Evolutionary conservation across 179 eudicot species (phyloP).

Genomic region (Drosera spatulata): DNA sequence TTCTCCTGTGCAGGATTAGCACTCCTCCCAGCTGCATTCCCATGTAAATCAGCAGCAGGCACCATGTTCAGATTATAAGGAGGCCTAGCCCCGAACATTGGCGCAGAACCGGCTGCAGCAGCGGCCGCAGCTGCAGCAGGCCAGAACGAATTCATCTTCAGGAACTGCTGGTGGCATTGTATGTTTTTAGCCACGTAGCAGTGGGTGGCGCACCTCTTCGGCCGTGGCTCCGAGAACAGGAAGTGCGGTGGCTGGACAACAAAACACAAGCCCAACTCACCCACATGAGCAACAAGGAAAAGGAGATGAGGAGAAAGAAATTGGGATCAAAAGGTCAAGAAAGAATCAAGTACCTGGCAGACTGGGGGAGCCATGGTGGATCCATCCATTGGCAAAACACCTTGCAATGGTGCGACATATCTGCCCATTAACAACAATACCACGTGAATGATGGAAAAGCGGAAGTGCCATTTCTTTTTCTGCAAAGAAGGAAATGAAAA

Average conservation of each 20-base stretch:
- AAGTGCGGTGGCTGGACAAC: constrained; percentile 31
- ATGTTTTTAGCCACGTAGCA: constrained; percentile 72
- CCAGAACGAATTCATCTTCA: constrained; percentile 86
- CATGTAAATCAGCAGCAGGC: constrained; percentile 60
- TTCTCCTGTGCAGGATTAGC: constrained; percentile 46
- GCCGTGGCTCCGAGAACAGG: constrained; percentile 57
- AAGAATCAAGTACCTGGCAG: constrained; percentile 40
- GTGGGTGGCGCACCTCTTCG: constrained; percentile 87
- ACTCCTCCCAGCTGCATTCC: constrained; percentile 32
- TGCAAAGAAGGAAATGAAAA: not conserved
- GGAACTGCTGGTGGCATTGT: constrained; percentile 48
- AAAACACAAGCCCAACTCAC: not conserved
- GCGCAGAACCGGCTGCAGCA: constrained; percentile 46
- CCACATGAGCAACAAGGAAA: not conserved
- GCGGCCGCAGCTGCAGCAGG: constrained; percentile 31
- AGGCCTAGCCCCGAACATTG: constrained; percentile 69
- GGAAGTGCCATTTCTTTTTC: not conserved
- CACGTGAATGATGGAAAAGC: not conserved
- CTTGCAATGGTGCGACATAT: constrained; percentile 94
- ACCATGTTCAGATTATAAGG: constrained; percentile 55
- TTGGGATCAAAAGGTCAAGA: not conserved
- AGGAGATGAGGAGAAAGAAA: not conserved
- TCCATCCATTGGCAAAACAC: constrained; percentile 90
- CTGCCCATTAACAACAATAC: constrained; percentile 30
- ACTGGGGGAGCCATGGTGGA: constrained; percentile 55